Evolutionary conservation across 2,329 filamentous ascomycete species (phyloP), one percentile per base, ranked within the genome.

Genomic region (Simplicillium sp.): DNA sequence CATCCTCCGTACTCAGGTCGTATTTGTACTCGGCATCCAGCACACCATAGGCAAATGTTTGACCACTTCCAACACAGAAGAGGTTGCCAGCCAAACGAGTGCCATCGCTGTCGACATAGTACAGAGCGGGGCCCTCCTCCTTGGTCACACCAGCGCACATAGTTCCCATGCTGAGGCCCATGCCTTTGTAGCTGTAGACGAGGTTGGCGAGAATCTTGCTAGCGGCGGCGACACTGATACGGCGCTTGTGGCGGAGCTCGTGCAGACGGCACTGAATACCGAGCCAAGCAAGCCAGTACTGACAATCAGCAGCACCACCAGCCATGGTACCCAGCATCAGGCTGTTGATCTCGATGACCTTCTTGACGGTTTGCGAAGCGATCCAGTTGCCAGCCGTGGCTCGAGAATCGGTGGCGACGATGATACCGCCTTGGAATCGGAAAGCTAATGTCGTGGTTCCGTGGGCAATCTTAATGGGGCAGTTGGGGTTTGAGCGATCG

Each of bases 321-420:
- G 92, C 92, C 90, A 98, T 95, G 53, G 92, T 98, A 50, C 92
- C 92, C 57, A 98, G 70, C 66, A 98, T 75, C 65, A 83, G 84
- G 66, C 75, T 87, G 73, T 95, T 95, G 74, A 95, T 95, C 75
- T 95, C 88, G 60, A 98, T 97, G 53, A 98, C 92, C 77, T 98
- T 98, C 81, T 98, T 98, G 60, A 98, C 92, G 40, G 92, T 98
- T 75, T 98, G 92, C 68, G 87, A 94, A 51, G 92, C 92, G 67
- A 98, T 98, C 92, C 92, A 98, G 77, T 92, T 94, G 57, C 92
- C 92, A 25, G 92, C 90, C 37, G 92, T 95, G 45, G 92, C 92
- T 68, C 92, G 82, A 45, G 92, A 98, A 70, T 98, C 92, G 44
- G 92, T 98, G 41, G 90, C 90, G 39, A 98, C 90, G 59, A 98